phyloP scores from a whole-genome alignment of 2,329 filamentous ascomycete genomes.

The Phyllosticta citriasiana region DNA sequence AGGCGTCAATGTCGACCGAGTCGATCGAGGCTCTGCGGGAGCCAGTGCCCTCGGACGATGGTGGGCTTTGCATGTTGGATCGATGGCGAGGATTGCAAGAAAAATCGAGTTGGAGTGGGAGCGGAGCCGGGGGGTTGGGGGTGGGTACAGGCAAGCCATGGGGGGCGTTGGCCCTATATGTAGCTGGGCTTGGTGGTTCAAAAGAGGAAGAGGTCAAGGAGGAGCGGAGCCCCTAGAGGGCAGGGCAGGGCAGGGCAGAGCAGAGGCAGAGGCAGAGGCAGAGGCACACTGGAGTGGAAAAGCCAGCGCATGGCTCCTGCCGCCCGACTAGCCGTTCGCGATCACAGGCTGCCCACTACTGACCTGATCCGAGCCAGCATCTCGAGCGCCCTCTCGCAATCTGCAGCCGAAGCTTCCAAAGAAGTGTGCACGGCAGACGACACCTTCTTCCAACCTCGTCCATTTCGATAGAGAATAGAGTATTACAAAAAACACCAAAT shows the following conservation, averaged over 20 bases:
- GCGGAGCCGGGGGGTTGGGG: no score
- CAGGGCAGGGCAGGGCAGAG: not conserved
- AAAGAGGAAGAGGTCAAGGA: not conserved
- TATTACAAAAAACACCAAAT: no score
- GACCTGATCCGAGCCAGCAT: constrained; percentile 10
- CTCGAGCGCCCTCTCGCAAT: not conserved
- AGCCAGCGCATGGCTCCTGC: constrained; percentile 5
- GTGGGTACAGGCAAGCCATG: not conserved
- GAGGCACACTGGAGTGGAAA: not conserved
- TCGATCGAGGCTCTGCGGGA: constrained; percentile 15
- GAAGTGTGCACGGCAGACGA: no score
- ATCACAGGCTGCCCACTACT: not conserved
- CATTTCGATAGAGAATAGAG: no score
- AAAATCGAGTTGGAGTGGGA: not conserved
- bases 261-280: not conserved
- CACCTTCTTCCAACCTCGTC: no score
- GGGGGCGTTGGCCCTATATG: not conserved
- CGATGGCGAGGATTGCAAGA: not conserved
- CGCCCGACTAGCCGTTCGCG: constrained; percentile 10
- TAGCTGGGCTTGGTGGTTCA: not conserved
- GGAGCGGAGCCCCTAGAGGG: constrained; percentile 1
- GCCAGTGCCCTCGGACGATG: constrained; percentile 1
- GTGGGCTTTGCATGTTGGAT: constrained; percentile 11
- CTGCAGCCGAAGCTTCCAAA: not conserved
- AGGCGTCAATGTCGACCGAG: constrained; percentile 29